phyloP scores from a whole-genome alignment of 768 basidiomycete species.

The Omphalotus guepiniiformis region DNA sequence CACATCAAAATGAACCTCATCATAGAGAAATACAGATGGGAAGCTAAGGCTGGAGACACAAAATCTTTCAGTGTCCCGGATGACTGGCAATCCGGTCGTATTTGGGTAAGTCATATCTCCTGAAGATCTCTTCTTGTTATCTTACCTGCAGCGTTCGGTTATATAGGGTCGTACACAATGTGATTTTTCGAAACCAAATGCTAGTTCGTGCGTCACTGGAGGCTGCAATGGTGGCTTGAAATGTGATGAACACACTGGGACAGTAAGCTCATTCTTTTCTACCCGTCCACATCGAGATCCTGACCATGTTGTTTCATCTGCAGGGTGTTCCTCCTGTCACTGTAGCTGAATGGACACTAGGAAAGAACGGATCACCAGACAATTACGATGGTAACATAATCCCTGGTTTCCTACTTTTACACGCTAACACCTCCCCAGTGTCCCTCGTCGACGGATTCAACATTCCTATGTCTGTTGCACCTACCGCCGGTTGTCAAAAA shows the following conservation, averaged over 20 bases:
- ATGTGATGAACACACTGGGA: slow-evolving; percentile 49
- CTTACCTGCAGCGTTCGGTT: neutral
- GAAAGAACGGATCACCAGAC: slow-evolving; percentile 23
- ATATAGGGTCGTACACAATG: slow-evolving; percentile 60
- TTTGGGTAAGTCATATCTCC: slow-evolving; percentile 33
- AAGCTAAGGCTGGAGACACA: slow-evolving; percentile 21
- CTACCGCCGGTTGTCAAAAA: slow-evolving; percentile 31
- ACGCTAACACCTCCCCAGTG: slow-evolving; percentile 24
- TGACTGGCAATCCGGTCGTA: slow-evolving; percentile 38
- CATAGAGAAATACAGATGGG: slow-evolving; percentile 19
- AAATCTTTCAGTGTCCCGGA: slow-evolving; percentile 43
- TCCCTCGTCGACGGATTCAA: slow-evolving; percentile 49
- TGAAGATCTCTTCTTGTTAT: neutral
- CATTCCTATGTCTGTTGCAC: slow-evolving; percentile 38
- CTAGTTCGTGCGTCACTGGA: slow-evolving; percentile 57
- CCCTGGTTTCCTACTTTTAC: neutral
- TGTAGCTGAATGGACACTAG: slow-evolving; percentile 43
- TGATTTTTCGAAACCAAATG: slow-evolving; percentile 52
- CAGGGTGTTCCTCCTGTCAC: slow-evolving; percentile 42
- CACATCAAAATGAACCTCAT: neutral
- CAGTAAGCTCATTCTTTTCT: slow-evolving; percentile 23
- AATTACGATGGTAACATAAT: slow-evolving; percentile 32
- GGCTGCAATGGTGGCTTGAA: slow-evolving; percentile 67
- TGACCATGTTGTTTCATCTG: slow-evolving; percentile 7
- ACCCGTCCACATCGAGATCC: neutral